A percentile compares a stretch with the other conserved stretches of the same genome.
phyloP scores from a whole-genome alignment of 208 protist genomes.

The Acanthamoeba polyphaga region DNA sequence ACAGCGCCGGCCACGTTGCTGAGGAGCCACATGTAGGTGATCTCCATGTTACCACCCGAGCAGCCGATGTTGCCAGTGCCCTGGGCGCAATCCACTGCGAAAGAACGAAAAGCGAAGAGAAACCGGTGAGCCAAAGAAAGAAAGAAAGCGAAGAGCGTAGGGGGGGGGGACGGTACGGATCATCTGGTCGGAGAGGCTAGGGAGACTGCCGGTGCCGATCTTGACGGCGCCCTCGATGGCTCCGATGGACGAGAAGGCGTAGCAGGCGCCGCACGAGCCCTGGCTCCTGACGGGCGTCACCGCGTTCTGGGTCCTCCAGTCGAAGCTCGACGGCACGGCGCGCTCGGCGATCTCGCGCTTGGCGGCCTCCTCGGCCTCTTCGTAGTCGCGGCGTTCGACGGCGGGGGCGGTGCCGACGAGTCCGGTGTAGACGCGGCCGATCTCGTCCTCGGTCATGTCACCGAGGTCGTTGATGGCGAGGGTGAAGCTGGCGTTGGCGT shows the following conservation, averaged over 20 bases:
- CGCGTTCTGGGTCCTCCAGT: slow-evolving; percentile 93
- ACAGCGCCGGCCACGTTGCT: slow-evolving; percentile 87
- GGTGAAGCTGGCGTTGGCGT: slow-evolving; percentile 59
- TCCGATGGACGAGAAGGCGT: slow-evolving; percentile 96
- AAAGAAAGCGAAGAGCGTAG: neutral
- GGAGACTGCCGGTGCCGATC: slow-evolving; percentile 60
- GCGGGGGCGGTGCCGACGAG: neutral
- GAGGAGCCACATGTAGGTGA: slow-evolving; percentile 92
- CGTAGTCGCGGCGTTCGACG: neutral
- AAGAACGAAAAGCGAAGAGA: neutral
- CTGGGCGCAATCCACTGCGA: slow-evolving; percentile 91
- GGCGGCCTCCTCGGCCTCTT: neutral
- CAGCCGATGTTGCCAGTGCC: slow-evolving; percentile 92
- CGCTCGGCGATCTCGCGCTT: slow-evolving; percentile 85
- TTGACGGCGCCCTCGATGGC: slow-evolving; percentile 93
- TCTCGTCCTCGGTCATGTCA: slow-evolving; percentile 81
- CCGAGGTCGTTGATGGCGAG: slow-evolving; percentile 81
- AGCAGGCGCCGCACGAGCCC: slow-evolving; percentile 97
- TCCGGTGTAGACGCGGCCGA: slow-evolving; percentile 31
- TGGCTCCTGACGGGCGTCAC: slow-evolving; percentile 96
- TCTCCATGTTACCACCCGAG: slow-evolving; percentile 94
- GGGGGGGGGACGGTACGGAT: slow-evolving; percentile 90
- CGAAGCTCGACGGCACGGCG: slow-evolving; percentile 91
- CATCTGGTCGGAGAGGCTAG: slow-evolving; percentile 71
- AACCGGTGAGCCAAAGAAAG: neutral